A percentile compares a stretch with the other conserved stretches of the same genome.
These are phyloP conservation scores for Penicillium brasilianum DNA, from an alignment of 2,329 filamentous ascomycete species.

Conservation along the genomic window DNA sequence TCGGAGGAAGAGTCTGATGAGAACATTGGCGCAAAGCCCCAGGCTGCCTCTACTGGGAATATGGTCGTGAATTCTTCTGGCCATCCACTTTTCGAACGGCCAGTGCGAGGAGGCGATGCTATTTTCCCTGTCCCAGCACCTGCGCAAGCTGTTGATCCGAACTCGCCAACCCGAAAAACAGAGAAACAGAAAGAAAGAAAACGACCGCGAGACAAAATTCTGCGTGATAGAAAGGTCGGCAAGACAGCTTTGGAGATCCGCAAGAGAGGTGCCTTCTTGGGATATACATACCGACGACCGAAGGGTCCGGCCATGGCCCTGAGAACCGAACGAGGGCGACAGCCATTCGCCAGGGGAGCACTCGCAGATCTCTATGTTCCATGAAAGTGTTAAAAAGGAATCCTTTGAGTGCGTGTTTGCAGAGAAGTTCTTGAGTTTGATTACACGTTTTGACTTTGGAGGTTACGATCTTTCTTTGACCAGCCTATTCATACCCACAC, in stretches of 20 bases:
- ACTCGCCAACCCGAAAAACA: slow-evolving; percentile 39
- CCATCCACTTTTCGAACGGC: not conserved
- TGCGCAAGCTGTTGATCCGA: not conserved
- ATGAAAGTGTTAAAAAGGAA: too few relatives aligned
- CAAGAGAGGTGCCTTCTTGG: slow-evolving; percentile 82
- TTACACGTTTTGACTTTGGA: not conserved
- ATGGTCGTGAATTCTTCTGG: not conserved
- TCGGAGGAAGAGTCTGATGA: slow-evolving; percentile 18
- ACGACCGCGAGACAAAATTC: slow-evolving; percentile 79
- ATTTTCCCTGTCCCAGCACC: not conserved
- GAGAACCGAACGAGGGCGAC: slow-evolving; percentile 40
- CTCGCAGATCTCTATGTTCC: slow-evolving; percentile 34
- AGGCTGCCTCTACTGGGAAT: not conserved
- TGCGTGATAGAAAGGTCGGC: slow-evolving; percentile 73
- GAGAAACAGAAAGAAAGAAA: slow-evolving; percentile 69
- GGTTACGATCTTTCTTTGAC: not conserved
- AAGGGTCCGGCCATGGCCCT: slow-evolving; percentile 43
- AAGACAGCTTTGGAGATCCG: slow-evolving; percentile 75
- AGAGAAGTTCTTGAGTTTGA: too few relatives aligned
- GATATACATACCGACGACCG: slow-evolving; percentile 77
- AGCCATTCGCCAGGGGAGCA: slow-evolving; percentile 30
- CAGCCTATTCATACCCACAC: not conserved
- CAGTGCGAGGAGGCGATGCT: not conserved
- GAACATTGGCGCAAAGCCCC: not conserved
- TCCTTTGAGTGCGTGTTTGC: too few relatives aligned